A percentile compares a stretch with the other conserved stretches of the same genome.
Evolutionary conservation across 371 early-diverging fungal species (phyloP).

Genomic region (Dichotomocladium elegans): DNA sequence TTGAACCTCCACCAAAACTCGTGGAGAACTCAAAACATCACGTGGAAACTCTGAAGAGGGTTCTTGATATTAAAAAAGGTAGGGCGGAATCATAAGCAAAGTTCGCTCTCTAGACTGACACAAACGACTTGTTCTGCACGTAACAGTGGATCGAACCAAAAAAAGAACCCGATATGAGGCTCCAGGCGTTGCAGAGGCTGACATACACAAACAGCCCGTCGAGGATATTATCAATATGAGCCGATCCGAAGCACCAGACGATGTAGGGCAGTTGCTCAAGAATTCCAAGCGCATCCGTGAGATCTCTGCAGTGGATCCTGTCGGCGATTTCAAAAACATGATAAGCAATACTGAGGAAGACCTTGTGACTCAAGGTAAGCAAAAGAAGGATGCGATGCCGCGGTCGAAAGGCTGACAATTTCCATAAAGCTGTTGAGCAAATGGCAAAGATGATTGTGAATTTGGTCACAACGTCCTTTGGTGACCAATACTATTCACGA

Average conservation of each 20-base stretch:
- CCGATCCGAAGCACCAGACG: slow-evolving; percentile 1
- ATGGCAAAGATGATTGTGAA: slow-evolving; percentile 48
- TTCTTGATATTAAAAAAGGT: slow-evolving; percentile 52
- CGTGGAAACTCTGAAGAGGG: slow-evolving; percentile 30
- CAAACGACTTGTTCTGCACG: not conserved
- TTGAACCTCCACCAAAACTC: slow-evolving; percentile 31
- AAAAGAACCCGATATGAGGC: slow-evolving; percentile 6
- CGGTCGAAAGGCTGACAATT: not conserved
- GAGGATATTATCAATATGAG: slow-evolving; percentile 11
- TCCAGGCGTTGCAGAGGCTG: slow-evolving; percentile 6
- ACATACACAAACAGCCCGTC: slow-evolving; percentile 1
- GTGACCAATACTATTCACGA: slow-evolving; percentile 47
- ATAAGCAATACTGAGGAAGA: slow-evolving; percentile 37
- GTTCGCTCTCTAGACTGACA: no score
- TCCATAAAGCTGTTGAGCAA: slow-evolving; percentile 46
- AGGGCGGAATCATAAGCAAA: not conserved
- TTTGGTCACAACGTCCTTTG: slow-evolving; percentile 52
- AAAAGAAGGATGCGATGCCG: not conserved
- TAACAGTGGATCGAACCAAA: slow-evolving; percentile 11
- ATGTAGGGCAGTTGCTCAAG: slow-evolving; percentile 4
- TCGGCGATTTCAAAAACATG: slow-evolving; percentile 59
- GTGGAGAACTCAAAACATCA: slow-evolving; percentile 28
- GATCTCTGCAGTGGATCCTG: slow-evolving; percentile 53
- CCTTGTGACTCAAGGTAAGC: slow-evolving; percentile 37
- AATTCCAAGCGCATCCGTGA: slow-evolving; percentile 27